Conservation (phyloP, 805 yeast species). For the Kodamaea hsintzibuensis region DNA sequence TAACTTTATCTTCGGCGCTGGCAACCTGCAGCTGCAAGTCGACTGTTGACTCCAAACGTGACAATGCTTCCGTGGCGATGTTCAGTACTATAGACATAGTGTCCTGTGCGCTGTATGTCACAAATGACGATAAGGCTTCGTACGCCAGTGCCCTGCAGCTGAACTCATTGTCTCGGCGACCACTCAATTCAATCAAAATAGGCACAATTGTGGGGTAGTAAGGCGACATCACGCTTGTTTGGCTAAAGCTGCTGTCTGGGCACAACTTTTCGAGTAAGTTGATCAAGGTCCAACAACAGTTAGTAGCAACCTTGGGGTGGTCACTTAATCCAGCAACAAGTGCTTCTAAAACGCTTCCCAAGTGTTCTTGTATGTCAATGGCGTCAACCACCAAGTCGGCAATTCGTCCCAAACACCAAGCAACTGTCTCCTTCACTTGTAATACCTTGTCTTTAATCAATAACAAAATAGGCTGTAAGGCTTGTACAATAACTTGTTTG, state of each 20-base stretch:
- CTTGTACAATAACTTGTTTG: slow-evolving; percentile 70
- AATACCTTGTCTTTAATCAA: slow-evolving; percentile 73
- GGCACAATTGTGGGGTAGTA: slow-evolving; percentile 73
- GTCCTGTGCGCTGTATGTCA: slow-evolving; percentile 69
- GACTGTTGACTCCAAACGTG: slow-evolving; percentile 71
- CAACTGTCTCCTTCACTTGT: slow-evolving; percentile 94
- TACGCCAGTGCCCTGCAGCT: slow-evolving; percentile 94
- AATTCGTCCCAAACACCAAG: slow-evolving; percentile 97
- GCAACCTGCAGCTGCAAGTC: slow-evolving; percentile 54
- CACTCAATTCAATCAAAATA: slow-evolving; percentile 66
- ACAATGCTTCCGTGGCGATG: slow-evolving; percentile 73
- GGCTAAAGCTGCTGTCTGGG: slow-evolving; percentile 47
- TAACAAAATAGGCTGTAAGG: slow-evolving; percentile 72
- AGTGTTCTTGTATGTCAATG: slow-evolving; percentile 60
- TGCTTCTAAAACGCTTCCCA: slow-evolving; percentile 73
- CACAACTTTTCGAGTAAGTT: slow-evolving; percentile 84
- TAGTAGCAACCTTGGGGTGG: slow-evolving; percentile 92
- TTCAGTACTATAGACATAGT: slow-evolving; percentile 67
- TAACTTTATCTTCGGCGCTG: slow-evolving; percentile 68
- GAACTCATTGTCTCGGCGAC: slow-evolving; percentile 76
- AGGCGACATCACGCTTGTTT: slow-evolving; percentile 67
- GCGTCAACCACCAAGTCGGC: slow-evolving; percentile 84
- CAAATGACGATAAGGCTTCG: slow-evolving; percentile 85
- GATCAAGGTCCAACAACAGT: slow-evolving; percentile 96
- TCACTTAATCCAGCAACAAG: slow-evolving; percentile 80